Percentiles rank a stretch among this genome's conserved stretches.
Evolutionary conservation across 164 flowering plant species (phyloP).

Genomic region (Annona cherimola): DNA sequence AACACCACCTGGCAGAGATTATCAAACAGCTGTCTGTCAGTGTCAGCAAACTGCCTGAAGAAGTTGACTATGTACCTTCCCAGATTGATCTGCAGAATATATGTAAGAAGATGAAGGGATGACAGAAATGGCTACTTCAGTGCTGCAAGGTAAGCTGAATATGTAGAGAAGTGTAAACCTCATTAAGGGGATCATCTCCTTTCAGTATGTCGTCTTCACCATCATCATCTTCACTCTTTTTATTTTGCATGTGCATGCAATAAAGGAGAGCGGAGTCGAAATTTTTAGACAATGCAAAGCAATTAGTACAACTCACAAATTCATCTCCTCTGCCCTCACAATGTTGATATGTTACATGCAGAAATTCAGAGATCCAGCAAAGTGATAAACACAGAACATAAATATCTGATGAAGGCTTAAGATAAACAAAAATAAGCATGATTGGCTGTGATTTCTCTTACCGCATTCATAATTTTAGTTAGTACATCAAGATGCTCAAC

Average conservation of each 20-base stretch:
- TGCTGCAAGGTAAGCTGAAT: not conserved
- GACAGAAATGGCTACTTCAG: not conserved
- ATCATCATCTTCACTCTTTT: constrained; percentile 56
- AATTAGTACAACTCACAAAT: not conserved
- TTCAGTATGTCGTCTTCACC: constrained; percentile 54
- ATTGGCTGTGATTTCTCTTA: constrained; percentile 6
- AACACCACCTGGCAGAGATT: constrained; percentile 62
- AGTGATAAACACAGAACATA: not conserved
- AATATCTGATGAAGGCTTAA: not conserved
- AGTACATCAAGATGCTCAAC: constrained; percentile 65
- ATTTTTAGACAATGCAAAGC: not conserved
- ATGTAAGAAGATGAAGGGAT: not conserved
- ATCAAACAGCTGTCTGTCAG: constrained; percentile 46
- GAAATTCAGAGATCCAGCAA: not conserved
- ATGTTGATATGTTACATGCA: too few relatives aligned
- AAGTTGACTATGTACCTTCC: constrained; percentile 57
- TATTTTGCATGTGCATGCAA: constrained; percentile 7
- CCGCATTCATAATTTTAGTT: constrained; percentile 69
- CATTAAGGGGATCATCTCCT: constrained; percentile 67
- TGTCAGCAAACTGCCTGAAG: constrained; percentile 41
- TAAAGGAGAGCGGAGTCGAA: not conserved
- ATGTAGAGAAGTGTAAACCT: constrained; percentile 34
- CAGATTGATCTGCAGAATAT: constrained; percentile 58
- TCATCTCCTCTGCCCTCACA: too few relatives aligned
- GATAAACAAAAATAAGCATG: not conserved